phyloP scores from a whole-genome alignment of 2,329 filamentous ascomycete genomes.

The Cercospora nicotianae region DNA sequence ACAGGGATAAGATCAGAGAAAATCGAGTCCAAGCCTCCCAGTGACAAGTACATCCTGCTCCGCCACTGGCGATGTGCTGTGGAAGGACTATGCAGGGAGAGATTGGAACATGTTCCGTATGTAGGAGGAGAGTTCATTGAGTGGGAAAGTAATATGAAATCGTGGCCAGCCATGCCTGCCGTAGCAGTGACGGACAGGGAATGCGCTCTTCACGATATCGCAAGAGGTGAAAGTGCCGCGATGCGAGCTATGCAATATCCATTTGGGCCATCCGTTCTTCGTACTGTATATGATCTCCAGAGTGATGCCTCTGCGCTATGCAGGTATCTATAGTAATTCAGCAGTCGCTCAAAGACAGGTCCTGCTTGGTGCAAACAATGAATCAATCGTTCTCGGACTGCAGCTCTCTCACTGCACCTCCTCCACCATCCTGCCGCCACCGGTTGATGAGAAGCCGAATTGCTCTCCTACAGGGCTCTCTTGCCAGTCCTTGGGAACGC shows the following conservation, averaged over 20 bases:
- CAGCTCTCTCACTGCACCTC: slow-evolving; percentile 4
- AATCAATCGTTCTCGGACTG: background rate
- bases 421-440: slow-evolving; percentile 9
- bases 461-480: slow-evolving; percentile 10
- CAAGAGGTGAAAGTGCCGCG: background rate
- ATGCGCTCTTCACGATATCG: background rate
- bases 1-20: background rate
- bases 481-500: slow-evolving; percentile 13
- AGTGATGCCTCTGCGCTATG: background rate
- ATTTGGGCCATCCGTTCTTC: background rate
- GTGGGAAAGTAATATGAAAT: background rate
- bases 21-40: background rate
- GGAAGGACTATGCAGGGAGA: background rate
- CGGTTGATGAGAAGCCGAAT: background rate
- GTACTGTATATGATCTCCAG: background rate
- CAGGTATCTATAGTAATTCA: background rate
- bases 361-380: background rate
- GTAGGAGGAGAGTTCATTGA: background rate
- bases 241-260: background rate
- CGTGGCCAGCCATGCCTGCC: background rate
- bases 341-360: background rate
- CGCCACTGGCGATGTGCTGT: background rate
- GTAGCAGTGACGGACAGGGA: no score
- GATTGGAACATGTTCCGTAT: background rate
- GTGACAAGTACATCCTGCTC: background rate